Percentiles rank a stretch among this genome's conserved stretches.
Conservation (phyloP, 805 yeast species). For the Spathaspora sp. region DNA sequence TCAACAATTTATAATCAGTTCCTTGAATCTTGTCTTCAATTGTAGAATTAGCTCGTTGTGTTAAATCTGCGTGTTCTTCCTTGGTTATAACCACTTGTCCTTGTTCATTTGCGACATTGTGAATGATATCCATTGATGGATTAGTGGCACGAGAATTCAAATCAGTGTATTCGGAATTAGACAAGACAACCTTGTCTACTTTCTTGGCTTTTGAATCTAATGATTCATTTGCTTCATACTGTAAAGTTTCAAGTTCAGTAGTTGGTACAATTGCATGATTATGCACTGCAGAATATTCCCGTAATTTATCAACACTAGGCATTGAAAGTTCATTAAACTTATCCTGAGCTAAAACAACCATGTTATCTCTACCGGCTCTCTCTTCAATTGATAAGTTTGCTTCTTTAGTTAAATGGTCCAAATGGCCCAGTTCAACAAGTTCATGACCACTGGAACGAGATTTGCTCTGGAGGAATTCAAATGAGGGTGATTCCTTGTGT, state of each 20-base stretch:
- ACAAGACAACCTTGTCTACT: conserved; percentile 10
- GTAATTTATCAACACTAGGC: conserved; percentile 6
- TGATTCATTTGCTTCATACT: conserved; percentile 6
- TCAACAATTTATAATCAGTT: conserved; percentile 10
- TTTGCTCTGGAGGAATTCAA: conserved; percentile 11
- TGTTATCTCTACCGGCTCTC: conserved; percentile 13
- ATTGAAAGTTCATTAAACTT: conserved; percentile 6
- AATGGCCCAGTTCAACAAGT: conserved; percentile 12
- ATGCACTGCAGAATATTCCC: not conserved
- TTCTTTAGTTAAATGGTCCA: conserved; percentile 6
- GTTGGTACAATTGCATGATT: conserved; percentile 11
- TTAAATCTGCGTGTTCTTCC: conserved; percentile 7
- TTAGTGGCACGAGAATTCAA: conserved; percentile 16
- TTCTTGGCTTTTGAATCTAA: conserved; percentile 10
- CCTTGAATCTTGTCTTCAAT: conserved; percentile 7
- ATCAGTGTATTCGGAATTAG: conserved; percentile 15
- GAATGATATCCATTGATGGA: conserved; percentile 6
- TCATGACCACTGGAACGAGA: conserved; percentile 10
- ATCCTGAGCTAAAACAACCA: conserved; percentile 10
- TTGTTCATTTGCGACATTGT: conserved; percentile 1
- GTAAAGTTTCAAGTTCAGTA: conserved; percentile 11
- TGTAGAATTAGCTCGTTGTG: not conserved
- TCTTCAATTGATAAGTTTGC: conserved; percentile 12
- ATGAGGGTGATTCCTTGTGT: conserved; percentile 12
- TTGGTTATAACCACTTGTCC: conserved; percentile 9